A percentile compares a stretch with the other conserved stretches of the same genome.
Conservation (phyloP, 805 yeast species). For the Candida ortonii region DNA sequence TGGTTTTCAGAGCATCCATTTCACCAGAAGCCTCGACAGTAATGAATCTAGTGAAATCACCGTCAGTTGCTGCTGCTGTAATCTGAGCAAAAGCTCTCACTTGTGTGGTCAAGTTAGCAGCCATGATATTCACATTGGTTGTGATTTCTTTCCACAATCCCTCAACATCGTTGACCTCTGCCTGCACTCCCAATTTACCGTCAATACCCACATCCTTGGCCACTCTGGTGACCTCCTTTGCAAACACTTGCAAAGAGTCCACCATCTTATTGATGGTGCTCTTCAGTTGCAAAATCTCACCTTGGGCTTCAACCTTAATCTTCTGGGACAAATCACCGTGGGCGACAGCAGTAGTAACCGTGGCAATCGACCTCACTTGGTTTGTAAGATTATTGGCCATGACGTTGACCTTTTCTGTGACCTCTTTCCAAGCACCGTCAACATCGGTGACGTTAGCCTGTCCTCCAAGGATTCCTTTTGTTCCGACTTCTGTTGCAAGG, state of each 20-base stretch:
- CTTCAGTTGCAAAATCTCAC: slow-evolving; percentile 82
- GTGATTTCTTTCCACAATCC: slow-evolving; percentile 92
- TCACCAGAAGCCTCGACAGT: slow-evolving; percentile 92
- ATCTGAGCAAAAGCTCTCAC: slow-evolving; percentile 92
- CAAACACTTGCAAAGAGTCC: slow-evolving; percentile 83
- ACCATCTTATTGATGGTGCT: slow-evolving; percentile 90
- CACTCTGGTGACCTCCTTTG: slow-evolving; percentile 83
- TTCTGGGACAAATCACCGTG: slow-evolving; percentile 84
- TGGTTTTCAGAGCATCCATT: slow-evolving; percentile 70
- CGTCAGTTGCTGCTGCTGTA: slow-evolving; percentile 92
- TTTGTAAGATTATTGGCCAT: slow-evolving; percentile 87
- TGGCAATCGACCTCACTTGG: slow-evolving; percentile 85
- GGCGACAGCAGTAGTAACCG: slow-evolving; percentile 89
- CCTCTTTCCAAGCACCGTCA: slow-evolving; percentile 86
- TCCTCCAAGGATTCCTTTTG: slow-evolving; percentile 83
- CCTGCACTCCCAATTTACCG: slow-evolving; percentile 90
- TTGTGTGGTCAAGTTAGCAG: slow-evolving; percentile 87
- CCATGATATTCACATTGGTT: slow-evolving; percentile 90
- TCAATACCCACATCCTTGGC: slow-evolving; percentile 93
- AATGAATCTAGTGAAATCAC: slow-evolving; percentile 85
- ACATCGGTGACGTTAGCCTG: slow-evolving; percentile 84
- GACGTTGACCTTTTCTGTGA: slow-evolving; percentile 83
- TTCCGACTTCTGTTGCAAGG: slow-evolving; percentile 84
- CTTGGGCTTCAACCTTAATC: slow-evolving; percentile 86
- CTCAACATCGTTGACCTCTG: slow-evolving; percentile 86